Conservation (phyloP, 1,284 basidiomycete species). For the Cryptococcus sp. region DNA sequence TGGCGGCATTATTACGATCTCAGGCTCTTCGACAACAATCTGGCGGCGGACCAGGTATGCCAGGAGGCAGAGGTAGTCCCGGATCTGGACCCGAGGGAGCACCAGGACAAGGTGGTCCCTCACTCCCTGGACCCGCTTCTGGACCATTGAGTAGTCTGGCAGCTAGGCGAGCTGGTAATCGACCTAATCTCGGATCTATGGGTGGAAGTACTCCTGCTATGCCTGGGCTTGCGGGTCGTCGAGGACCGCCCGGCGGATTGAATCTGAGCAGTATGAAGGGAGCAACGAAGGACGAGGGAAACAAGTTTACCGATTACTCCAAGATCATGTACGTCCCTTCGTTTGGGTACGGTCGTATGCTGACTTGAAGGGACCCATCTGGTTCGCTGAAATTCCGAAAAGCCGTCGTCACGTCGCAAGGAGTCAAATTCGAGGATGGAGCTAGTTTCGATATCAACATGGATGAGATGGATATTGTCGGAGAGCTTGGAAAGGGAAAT, state of each 20-base stretch:
- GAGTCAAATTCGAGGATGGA: constrained; percentile 93
- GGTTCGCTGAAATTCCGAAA: constrained; percentile 92
- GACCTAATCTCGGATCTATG: constrained; percentile 34
- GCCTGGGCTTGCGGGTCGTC: constrained; percentile 31
- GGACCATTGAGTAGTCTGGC: constrained; percentile 41
- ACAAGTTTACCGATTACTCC: constrained; percentile 77
- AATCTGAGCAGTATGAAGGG: constrained; percentile 42
- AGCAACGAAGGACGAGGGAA: constrained; percentile 21
- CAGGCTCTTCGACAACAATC: constrained; percentile 26
- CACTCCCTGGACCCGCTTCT: constrained; percentile 31
- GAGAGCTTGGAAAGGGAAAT: constrained; percentile 92
- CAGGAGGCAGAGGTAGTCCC: constrained; percentile 2
- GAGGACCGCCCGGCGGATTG: constrained; percentile 43
- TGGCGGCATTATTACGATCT: constrained; percentile 39
- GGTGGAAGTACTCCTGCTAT: constrained; percentile 28
- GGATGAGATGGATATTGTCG: constrained; percentile 84
- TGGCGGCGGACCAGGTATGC: constrained; percentile 3
- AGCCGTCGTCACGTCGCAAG: constrained; percentile 84
- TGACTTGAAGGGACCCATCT: constrained; percentile 69
- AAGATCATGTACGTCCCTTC: constrained; percentile 75
- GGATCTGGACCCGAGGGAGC: constrained; percentile 9
- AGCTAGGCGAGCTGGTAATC: constrained; percentile 36
- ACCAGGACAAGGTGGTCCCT: constrained; percentile 3
- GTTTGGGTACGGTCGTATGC: background rate
- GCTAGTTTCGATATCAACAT: constrained; percentile 93